Evolutionary conservation across 2,329 filamentous ascomycete species (phyloP).

Genomic region (Blastomyces silverae): DNA sequence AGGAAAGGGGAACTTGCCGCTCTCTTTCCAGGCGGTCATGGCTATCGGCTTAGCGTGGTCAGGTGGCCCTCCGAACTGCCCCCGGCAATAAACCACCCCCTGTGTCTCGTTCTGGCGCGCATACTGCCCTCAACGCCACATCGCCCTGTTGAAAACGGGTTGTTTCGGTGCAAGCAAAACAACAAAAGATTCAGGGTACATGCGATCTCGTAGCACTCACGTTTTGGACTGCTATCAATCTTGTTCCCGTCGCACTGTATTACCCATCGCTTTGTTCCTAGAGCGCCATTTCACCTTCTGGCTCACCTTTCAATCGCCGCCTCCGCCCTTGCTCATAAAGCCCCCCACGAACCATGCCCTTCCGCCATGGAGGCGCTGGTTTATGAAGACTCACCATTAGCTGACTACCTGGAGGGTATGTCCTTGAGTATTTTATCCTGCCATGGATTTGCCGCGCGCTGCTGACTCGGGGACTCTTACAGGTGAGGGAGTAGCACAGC

Average conservation of each 20-base stretch:
- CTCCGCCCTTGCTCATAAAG: background rate
- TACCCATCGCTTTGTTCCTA: background rate
- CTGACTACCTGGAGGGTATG: constrained; percentile 81
- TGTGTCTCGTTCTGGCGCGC: background rate
- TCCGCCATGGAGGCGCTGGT: constrained; percentile 75
- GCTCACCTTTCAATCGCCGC: background rate
- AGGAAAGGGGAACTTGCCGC: background rate
- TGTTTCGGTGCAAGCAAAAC: background rate
- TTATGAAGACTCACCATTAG: constrained; percentile 78
- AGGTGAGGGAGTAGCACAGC: constrained; percentile 44
- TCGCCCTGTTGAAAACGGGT: background rate
- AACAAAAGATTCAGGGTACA: background rate
- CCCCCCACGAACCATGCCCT: constrained; percentile 16
- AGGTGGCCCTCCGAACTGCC: background rate
- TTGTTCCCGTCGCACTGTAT: constrained; percentile 3
- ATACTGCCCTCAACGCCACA: background rate
- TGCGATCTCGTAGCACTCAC: background rate
- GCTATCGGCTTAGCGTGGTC: background rate
- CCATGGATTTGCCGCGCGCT: constrained; percentile 14
- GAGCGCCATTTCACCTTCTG: background rate
- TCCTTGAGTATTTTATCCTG: constrained; percentile 18
- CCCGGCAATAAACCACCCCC: background rate
- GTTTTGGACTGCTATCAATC: background rate
- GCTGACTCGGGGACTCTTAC: constrained; percentile 19
- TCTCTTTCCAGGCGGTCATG: background rate